Conservation (phyloP, 163 green algal species). For the Volvox carteri region DNA sequence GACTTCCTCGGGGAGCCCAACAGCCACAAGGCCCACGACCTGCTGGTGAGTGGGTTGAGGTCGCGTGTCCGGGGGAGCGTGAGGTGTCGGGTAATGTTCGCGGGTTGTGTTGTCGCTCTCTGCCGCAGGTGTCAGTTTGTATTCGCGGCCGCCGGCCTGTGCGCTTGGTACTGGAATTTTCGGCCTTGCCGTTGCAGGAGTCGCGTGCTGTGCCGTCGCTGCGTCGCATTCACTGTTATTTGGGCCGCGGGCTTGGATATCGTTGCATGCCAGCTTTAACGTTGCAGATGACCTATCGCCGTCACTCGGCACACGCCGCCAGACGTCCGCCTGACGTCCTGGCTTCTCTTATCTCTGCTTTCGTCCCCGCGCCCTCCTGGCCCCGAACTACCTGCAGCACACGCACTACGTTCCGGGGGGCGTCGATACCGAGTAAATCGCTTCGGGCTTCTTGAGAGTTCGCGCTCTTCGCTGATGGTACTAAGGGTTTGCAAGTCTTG, state of each 20-base stretch:
- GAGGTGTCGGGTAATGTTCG: background rate
- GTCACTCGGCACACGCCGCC: background rate
- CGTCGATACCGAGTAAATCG: constrained; percentile 17
- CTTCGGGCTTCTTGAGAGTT: no score
- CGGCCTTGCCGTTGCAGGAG: background rate
- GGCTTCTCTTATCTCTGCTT: background rate
- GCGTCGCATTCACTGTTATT: no score
- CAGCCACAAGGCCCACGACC: constrained; percentile 61
- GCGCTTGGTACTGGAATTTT: background rate
- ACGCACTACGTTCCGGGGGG: constrained; percentile 69
- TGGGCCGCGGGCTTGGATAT: background rate
- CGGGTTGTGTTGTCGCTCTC: background rate
- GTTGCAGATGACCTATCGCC: background rate
- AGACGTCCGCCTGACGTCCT: background rate
- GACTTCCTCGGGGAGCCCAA: constrained; percentile 32
- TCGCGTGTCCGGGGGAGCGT: background rate
- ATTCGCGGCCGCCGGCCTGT: background rate
- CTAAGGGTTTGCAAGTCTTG: no score
- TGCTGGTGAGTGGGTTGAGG: constrained; percentile 48
- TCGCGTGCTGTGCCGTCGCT: background rate
- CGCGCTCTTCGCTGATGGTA: no score
- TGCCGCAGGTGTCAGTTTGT: background rate
- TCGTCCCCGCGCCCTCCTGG: background rate
- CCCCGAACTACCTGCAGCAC: constrained; percentile 35
- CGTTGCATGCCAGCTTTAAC: background rate